Evolutionary conservation across 176 grass and related monocot species (phyloP).

Genomic region (Lolium rigidum): DNA sequence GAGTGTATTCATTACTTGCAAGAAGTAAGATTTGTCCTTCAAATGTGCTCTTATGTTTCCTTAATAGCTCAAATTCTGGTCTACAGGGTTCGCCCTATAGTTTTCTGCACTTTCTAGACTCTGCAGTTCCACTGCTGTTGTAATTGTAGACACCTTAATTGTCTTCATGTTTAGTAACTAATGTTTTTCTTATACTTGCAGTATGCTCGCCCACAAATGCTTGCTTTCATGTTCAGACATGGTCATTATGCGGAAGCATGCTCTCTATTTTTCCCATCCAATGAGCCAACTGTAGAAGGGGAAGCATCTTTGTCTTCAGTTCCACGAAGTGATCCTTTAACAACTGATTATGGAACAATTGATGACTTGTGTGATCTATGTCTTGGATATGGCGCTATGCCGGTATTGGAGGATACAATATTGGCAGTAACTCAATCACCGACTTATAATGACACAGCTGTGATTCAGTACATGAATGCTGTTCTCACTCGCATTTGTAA

Average conservation of each 20-base stretch:
- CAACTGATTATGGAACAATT: slow-evolving; percentile 89
- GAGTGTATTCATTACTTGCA: slow-evolving; percentile 96
- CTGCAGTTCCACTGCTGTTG: slow-evolving; percentile 19
- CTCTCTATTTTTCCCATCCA: slow-evolving; percentile 78
- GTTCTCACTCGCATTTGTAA: slow-evolving; percentile 85
- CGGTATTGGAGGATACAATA: slow-evolving; percentile 74
- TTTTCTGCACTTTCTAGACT: slow-evolving; percentile 27
- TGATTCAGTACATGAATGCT: slow-evolving; percentile 74
- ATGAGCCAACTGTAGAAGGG: slow-evolving; percentile 54
- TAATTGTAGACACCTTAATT: slow-evolving; percentile 14
- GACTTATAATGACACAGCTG: slow-evolving; percentile 56
- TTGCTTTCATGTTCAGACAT: slow-evolving; percentile 96
- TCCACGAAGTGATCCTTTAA: slow-evolving; percentile 77
- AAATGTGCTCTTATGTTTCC: slow-evolving; percentile 19
- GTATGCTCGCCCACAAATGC: slow-evolving; percentile 82
- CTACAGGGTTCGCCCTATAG: slow-evolving; percentile 6
- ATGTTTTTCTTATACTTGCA: slow-evolving; percentile 47
- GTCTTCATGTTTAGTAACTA: slow-evolving; percentile 13
- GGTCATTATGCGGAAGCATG: slow-evolving; percentile 88
- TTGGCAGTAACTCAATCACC: slow-evolving; percentile 62
- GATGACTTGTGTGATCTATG: slow-evolving; percentile 95
- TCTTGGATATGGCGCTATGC: slow-evolving; percentile 86
- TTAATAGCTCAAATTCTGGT: slow-evolving; percentile 29
- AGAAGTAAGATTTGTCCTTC: slow-evolving; percentile 75
- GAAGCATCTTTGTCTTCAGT: slow-evolving; percentile 57